A percentile compares a stretch with the other conserved stretches of the same genome.
These are phyloP conservation scores for Penicillium sp. DNA, from an alignment of 2,329 filamentous ascomycete species.

Conservation along the genomic window DNA sequence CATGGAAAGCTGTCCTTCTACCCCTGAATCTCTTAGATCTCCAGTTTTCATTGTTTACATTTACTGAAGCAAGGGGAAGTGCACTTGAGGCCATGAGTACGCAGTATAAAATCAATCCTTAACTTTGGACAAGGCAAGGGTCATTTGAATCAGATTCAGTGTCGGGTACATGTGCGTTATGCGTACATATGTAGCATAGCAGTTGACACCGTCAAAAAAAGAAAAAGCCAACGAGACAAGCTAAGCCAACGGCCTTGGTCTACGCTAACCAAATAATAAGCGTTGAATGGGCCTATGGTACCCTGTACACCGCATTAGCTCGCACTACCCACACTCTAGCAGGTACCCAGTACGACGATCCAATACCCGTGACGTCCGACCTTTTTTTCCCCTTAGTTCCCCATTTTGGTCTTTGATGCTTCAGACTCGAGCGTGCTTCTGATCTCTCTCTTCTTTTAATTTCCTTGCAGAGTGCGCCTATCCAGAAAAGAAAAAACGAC, in stretches of 20 bases:
- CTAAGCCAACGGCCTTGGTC: slow-evolving; percentile 3
- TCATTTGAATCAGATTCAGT: background rate
- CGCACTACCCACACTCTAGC: slow-evolving; percentile 4
- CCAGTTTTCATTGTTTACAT: background rate
- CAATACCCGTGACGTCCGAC: slow-evolving; percentile 19
- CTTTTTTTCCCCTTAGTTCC: slow-evolving; percentile 17
- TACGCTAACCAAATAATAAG: background rate
- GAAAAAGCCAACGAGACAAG: background rate
- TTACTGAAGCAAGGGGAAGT: background rate
- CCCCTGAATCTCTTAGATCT: background rate
- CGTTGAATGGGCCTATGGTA: slow-evolving; percentile 13
- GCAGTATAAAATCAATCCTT: background rate
- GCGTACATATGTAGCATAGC: background rate
- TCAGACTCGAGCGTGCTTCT: slow-evolving; percentile 4
- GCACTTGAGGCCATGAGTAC: background rate
- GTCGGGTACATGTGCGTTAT: background rate
- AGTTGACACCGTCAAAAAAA: background rate
- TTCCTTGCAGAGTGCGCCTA: slow-evolving; percentile 12
- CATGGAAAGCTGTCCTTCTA: background rate
- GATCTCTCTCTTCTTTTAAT: slow-evolving; percentile 9
- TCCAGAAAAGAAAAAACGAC: slow-evolving; percentile 9
- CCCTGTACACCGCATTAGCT: slow-evolving; percentile 12
- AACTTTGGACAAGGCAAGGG: background rate
- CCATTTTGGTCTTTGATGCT: slow-evolving; percentile 4
- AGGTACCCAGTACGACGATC: slow-evolving; percentile 15